Conservation (phyloP, 306 rosid species). For the Begonia masoniana region DNA sequence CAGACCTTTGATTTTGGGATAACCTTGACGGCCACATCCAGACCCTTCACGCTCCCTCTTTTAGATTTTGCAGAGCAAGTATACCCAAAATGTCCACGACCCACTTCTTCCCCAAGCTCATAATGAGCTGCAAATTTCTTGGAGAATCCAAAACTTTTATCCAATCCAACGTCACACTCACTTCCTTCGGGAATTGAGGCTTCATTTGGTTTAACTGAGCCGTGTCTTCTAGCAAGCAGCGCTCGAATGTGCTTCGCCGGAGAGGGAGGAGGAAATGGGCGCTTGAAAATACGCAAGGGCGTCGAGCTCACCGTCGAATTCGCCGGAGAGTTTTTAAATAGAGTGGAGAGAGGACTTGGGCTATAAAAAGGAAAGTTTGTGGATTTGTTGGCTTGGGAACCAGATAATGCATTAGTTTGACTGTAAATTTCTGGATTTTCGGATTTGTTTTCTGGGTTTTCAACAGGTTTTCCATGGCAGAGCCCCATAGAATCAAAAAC, state of each 20-base stretch:
- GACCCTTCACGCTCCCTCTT: conserved; percentile 68
- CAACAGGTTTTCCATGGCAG: conserved; percentile 31
- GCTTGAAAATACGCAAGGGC: conserved; percentile 65
- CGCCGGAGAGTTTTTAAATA: conserved; percentile 77
- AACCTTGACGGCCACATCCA: conserved; percentile 81
- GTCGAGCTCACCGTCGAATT: conserved; percentile 55
- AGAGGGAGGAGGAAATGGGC: conserved; percentile 92
- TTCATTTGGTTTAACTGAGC: conserved; percentile 81
- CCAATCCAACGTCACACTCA: conserved; percentile 71
- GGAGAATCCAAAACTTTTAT: conserved; percentile 65
- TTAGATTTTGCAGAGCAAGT: conserved; percentile 71
- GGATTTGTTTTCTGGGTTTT: conserved; percentile 12
- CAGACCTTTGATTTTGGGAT: conserved; percentile 83
- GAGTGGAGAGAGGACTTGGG: conserved; percentile 75
- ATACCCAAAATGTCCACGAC: conserved; percentile 95
- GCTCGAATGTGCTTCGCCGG: conserved; percentile 95
- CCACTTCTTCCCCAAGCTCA: conserved; percentile 77
- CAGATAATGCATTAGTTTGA: conserved; percentile 4
- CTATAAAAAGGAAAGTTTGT: conserved; percentile 73
- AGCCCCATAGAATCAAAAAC: conserved; percentile 25
- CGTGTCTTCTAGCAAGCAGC: conserved; percentile 66
- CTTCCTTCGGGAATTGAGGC: conserved; percentile 89
- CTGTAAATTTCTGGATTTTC: conserved; percentile 9
- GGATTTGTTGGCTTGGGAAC: conserved; percentile 18
- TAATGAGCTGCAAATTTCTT: conserved; percentile 47